These are phyloP conservation scores for Heliosperma pusillum DNA, from an alignment of 148 eudicot genomes.

Conservation along the genomic window DNA sequence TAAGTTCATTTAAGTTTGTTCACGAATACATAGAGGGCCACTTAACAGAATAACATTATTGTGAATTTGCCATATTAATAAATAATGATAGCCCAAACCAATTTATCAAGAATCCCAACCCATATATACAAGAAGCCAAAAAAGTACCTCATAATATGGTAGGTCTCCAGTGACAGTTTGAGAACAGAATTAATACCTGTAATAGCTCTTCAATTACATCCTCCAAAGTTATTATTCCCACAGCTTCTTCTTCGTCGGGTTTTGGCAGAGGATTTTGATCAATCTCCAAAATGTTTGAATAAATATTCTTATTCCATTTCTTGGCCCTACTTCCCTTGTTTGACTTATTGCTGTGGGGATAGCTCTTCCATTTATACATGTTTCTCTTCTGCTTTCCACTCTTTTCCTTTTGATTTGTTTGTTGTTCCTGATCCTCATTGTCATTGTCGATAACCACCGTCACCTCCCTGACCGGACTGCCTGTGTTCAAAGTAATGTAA, in stretches of 20 bases:
- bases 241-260: slow-evolving; percentile 84
- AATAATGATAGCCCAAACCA: too few relatives aligned
- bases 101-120: too few relatives aligned
- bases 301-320: slow-evolving; percentile 71
- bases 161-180: neutral
- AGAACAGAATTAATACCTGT: slow-evolving; percentile 43
- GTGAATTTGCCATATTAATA: too few relatives aligned
- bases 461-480: slow-evolving; percentile 49
- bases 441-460: slow-evolving; percentile 55
- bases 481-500: neutral
- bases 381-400: slow-evolving; percentile 42
- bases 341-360: slow-evolving; percentile 59
- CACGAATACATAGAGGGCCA: neutral
- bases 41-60: neutral
- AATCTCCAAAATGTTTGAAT: slow-evolving; percentile 67
- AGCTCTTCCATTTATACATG: slow-evolving; percentile 76
- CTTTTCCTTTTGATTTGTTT: slow-evolving; percentile 40
- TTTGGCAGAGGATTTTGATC: slow-evolving; percentile 66
- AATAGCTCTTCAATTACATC: slow-evolving; percentile 94
- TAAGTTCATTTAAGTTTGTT: neutral
- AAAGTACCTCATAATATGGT: neutral
- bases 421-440: slow-evolving; percentile 37
- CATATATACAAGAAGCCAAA: too few relatives aligned
- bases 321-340: slow-evolving; percentile 43
- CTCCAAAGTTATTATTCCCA: slow-evolving; percentile 87